Evolutionary conservation across 2,329 filamentous ascomycete species (phyloP).

Genomic region (Colletotrichum agaves): DNA sequence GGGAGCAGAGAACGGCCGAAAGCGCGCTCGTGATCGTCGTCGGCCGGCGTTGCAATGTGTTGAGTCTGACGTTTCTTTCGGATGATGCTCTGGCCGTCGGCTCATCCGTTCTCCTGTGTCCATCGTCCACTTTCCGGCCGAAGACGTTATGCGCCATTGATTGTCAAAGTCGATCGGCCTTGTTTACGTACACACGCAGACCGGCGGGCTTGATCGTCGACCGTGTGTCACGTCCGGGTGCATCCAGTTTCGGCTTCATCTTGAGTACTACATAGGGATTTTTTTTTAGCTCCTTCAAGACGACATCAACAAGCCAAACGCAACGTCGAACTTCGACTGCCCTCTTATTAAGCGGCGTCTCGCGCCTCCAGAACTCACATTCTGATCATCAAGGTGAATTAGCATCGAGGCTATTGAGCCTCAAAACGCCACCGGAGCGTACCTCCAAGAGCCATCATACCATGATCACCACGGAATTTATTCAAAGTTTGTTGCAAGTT

Average conservation of each 20-base stretch:
- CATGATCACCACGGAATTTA: background rate
- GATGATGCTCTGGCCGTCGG: conserved; percentile 16
- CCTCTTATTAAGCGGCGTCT: background rate
- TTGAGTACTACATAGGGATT: background rate
- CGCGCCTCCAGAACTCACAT: background rate
- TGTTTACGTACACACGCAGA: background rate
- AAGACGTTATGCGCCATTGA: background rate
- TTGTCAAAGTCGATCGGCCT: background rate
- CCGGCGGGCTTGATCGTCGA: background rate
- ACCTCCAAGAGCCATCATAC: background rate
- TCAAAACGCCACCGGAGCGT: background rate
- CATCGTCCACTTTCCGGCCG: conserved; percentile 22
- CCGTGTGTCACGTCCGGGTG: background rate
- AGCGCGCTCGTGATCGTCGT: background rate
- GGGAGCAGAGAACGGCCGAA: background rate
- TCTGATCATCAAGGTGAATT: background rate
- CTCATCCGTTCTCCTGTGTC: conserved; percentile 6
- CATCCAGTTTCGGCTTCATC: background rate
- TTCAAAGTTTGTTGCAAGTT: background rate
- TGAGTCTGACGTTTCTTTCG: conserved; percentile 22
- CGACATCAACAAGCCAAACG: background rate
- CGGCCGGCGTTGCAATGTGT: conserved; percentile 8
- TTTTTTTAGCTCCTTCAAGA: background rate
- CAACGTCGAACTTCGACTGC: background rate
- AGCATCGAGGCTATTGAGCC: no score